phyloP scores from a whole-genome alignment of 495 filamentous ascomycete genomes.

The Friedmanniomyces endolithicus region DNA sequence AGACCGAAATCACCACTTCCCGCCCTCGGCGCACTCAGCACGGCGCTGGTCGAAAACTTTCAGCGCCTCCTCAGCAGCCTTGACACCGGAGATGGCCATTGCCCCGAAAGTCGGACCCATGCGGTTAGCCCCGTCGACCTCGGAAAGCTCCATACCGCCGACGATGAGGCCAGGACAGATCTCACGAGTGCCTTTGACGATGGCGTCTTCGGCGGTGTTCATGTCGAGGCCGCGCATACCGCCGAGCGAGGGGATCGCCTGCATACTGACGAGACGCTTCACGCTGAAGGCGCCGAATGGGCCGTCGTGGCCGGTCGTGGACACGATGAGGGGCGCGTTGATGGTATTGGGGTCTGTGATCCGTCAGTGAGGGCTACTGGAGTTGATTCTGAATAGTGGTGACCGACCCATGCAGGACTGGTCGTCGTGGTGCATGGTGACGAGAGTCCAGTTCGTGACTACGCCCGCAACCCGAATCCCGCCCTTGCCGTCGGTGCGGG shows the following conservation, averaged over 20 bases:
- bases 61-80: conserved; percentile 75
- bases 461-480: conserved; percentile 66
- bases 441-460: conserved; percentile 88
- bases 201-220: conserved; percentile 78
- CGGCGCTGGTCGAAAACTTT: conserved; percentile 65
- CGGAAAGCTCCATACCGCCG: conserved; percentile 86
- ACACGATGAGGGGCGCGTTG: conserved; percentile 75
- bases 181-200: conserved; percentile 80
- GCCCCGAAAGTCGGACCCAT: conserved; percentile 72
- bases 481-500: conserved; percentile 41
- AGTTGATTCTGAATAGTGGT: background rate
- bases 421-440: conserved; percentile 81
- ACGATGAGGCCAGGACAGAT: conserved; percentile 75
- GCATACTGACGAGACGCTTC: conserved; percentile 75
- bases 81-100: conserved; percentile 74
- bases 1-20: background rate
- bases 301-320: conserved; percentile 80
- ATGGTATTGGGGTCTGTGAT: conserved; percentile 77
- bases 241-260: conserved; percentile 63
- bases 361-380: conserved; percentile 39
- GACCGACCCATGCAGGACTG: conserved; percentile 43
- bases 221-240: conserved; percentile 89
- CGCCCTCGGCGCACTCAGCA: conserved; percentile 24
- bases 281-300: conserved; percentile 82
- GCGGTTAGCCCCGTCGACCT: conserved; percentile 67